Evolutionary conservation across 2,329 filamentous ascomycete species (phyloP).

Genomic region (Zasmidium citrigriseum): DNA sequence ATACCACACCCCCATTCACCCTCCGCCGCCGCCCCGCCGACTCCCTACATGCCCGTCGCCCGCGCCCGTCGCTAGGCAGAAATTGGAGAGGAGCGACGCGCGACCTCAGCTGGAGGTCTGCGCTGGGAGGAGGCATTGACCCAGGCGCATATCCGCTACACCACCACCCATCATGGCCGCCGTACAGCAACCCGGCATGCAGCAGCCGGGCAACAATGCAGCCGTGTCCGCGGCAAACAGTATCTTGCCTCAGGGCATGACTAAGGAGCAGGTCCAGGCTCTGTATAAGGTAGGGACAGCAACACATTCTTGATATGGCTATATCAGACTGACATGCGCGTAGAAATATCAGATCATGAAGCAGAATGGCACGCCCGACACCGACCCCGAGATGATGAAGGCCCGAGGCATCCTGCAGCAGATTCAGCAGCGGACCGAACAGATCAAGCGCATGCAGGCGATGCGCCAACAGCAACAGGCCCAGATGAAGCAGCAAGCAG

Average conservation of each 20-base stretch:
- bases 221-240: conserved; percentile 14
- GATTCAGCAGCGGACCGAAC: conserved; percentile 56
- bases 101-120: conserved; percentile 17
- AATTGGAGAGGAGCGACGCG: conserved; percentile 17
- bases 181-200: conserved; percentile 31
- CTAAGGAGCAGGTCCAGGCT: conserved; percentile 76
- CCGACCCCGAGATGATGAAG: conserved; percentile 86
- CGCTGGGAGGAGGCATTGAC: conserved; percentile 14
- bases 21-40: conserved; percentile 2
- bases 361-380: conserved; percentile 74
- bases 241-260: conserved; percentile 56
- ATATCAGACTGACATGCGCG: conserved; percentile 13
- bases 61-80: conserved; percentile 8
- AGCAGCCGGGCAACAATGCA: conserved; percentile 21
- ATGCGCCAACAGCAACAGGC: conserved; percentile 37
- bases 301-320: neutral
- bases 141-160: conserved; percentile 10
- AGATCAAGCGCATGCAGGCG: conserved; percentile 53
- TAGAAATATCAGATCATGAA: conserved; percentile 92
- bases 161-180: conserved; percentile 28
- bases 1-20: conserved; percentile 1
- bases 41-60: conserved; percentile 10
- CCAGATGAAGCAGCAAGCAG: conserved; percentile 46
- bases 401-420: conserved; percentile 72
- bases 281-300: conserved; percentile 61